Conservation (phyloP, 2,329 filamentous ascomycete species). For the Ploettnerulaceae sp. region DNA sequence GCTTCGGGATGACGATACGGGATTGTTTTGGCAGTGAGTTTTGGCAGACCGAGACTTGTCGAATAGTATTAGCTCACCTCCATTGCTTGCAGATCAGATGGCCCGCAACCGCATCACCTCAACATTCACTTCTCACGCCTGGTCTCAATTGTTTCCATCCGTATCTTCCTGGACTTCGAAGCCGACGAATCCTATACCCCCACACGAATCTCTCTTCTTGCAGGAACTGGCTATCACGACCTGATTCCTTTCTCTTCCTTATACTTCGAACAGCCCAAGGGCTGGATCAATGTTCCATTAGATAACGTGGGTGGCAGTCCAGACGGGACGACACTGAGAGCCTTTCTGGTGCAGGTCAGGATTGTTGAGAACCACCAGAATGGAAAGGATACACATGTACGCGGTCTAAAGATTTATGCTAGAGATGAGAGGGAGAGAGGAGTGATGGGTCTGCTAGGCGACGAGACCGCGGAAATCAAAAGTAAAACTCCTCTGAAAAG, state of each 20-base stretch:
- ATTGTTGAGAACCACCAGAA: slow-evolving; percentile 98
- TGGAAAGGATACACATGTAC: slow-evolving; percentile 96
- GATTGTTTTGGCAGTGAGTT: slow-evolving; percentile 72
- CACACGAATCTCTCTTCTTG: slow-evolving; percentile 82
- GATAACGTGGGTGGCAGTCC: slow-evolving; percentile 52
- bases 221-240: slow-evolving; percentile 87
- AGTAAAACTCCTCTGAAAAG: slow-evolving; percentile 2
- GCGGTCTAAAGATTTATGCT: slow-evolving; percentile 82
- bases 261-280: slow-evolving; percentile 70
- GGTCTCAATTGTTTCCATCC: slow-evolving; percentile 70
- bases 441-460: slow-evolving; percentile 12
- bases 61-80: not conserved
- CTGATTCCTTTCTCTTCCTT: slow-evolving; percentile 83
- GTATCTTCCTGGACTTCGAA: slow-evolving; percentile 86
- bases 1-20: slow-evolving; percentile 67
- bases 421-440: slow-evolving; percentile 28
- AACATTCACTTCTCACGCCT: slow-evolving; percentile 84
- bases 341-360: slow-evolving; percentile 84
- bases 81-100: slow-evolving; percentile 60
- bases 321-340: slow-evolving; percentile 71
- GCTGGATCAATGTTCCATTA: slow-evolving; percentile 85
- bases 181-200: slow-evolving; percentile 96
- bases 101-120: slow-evolving; percentile 75
- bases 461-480: slow-evolving; percentile 6
- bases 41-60: not conserved